Evolutionary conservation across 805 yeast species (phyloP), one percentile per base, ranked within the genome.

Genomic region (Lipomyces yamanashiensis): DNA sequence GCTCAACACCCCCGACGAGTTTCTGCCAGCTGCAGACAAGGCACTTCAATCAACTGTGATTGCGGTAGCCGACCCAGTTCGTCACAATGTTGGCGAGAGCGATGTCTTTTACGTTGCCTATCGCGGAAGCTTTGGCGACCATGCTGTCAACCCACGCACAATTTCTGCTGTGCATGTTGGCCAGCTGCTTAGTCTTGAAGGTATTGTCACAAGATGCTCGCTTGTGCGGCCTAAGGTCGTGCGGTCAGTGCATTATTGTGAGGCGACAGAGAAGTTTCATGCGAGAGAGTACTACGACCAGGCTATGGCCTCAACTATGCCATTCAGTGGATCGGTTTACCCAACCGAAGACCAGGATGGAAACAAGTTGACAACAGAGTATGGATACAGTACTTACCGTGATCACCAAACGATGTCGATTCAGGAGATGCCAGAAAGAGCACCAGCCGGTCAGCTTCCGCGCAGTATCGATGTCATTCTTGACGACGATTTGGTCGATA

Each of bases 371-470:
- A 82, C 85, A 19, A 92, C 97, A 0, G 98, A 95, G 75, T 95
- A 90, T 73, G 99, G 99, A 0, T 89, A 87, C 73, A 87, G 92
- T 7, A 91, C 96, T 36, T 95, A 90, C 75, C 82, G 93, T 71
- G 99, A 95, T 77, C 97, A 93, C 75, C 99, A 95, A 77, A 88
- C 91, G 45, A 83, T 95, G 43, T 85, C 97, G 0, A 88, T 95
- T 43, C 99, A 95, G 76, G 99, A 95, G 78, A 90, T 95, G 90
- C 98, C 99, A 0, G 98, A 95, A 78, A 82, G 87, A 67, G 97
- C 98, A 0, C 99, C 98, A 15, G 96, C 98, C 0, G 99, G 99
- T 61, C 98, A 93, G 78, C 81, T 95, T 67, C 99, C 99, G 41
- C 82, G 98, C 72, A 87, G 96, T 1, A 83, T 95, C 41, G 99